These are phyloP conservation scores for Spergularia bocconei DNA, from an alignment of 148 eudicot genomes.

Conservation along the genomic window DNA sequence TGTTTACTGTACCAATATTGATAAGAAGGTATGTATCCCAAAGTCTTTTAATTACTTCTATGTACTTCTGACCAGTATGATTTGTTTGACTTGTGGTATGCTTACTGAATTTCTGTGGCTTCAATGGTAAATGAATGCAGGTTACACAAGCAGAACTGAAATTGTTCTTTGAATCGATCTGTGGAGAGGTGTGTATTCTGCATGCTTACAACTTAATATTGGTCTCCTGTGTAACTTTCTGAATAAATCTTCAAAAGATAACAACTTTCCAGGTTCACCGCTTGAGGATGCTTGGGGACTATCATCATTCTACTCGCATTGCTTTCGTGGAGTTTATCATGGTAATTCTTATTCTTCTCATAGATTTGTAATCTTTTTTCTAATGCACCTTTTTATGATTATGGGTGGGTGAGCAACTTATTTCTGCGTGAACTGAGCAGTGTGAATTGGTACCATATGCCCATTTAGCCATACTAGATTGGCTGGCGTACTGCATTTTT, in stretches of 20 bases:
- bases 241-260: slow-evolving; percentile 8
- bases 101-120: slow-evolving; percentile 6
- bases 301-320: slow-evolving; percentile 91
- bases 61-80: slow-evolving; percentile 1
- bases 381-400: background rate
- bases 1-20: slow-evolving; percentile 90
- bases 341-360: slow-evolving; percentile 40
- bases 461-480: background rate
- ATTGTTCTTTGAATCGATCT: slow-evolving; percentile 72
- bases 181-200: slow-evolving; percentile 80
- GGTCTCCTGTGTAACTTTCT: slow-evolving; percentile 11
- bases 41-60: slow-evolving; percentile 1
- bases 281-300: slow-evolving; percentile 95
- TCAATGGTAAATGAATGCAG: slow-evolving; percentile 33
- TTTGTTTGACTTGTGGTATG: background rate
- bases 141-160: slow-evolving; percentile 84
- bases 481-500: background rate
- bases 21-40: slow-evolving; percentile 62
- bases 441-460: background rate
- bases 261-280: slow-evolving; percentile 59
- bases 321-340: slow-evolving; percentile 89
- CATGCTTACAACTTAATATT: slow-evolving; percentile 1
- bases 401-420: no score
- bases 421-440: background rate
- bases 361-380: background rate